phyloP scores from a whole-genome alignment of 2,329 filamentous ascomycete species.

The Colletotrichum kahawae region DNA sequence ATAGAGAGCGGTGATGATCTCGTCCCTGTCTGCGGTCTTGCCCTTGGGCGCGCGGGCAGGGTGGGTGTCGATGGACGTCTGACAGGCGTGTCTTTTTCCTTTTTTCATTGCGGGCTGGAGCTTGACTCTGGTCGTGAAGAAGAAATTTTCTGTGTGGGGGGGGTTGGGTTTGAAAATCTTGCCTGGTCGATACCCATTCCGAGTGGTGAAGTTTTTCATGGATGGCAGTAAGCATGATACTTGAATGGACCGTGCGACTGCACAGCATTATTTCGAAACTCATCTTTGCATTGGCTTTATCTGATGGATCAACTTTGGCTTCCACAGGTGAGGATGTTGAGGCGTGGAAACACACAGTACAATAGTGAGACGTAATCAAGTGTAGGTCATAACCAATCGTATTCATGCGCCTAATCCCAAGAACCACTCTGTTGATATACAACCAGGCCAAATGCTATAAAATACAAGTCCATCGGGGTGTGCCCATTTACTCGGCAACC shows the following conservation, averaged over 20 bases:
- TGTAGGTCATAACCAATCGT: neutral
- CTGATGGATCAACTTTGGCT: neutral
- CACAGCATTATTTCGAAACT: neutral
- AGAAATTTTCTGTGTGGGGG: slow-evolving; percentile 39
- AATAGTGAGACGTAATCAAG: neutral
- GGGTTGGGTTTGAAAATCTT: neutral
- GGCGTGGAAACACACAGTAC: neutral
- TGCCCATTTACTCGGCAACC: slow-evolving; percentile 79
- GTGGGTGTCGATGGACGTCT: slow-evolving; percentile 90
- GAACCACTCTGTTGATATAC: slow-evolving; percentile 14
- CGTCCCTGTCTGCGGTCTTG: slow-evolving; percentile 75
- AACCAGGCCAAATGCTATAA: slow-evolving; percentile 11
- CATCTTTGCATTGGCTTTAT: neutral
- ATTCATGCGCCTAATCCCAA: slow-evolving; percentile 10
- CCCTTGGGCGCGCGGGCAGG: slow-evolving; percentile 78
- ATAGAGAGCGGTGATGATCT: slow-evolving; percentile 97
- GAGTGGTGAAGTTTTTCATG: neutral
- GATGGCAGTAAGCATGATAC: neutral
- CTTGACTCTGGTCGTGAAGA: slow-evolving; percentile 55
- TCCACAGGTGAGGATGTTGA: neutral
- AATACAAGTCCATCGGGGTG: neutral
- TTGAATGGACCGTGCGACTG: neutral
- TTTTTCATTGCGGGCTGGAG: slow-evolving; percentile 60
- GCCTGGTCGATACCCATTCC: neutral
- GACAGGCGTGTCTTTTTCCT: slow-evolving; percentile 67